Percentiles rank a stretch among this genome's conserved stretches.
phyloP scores from a whole-genome alignment of 2,329 filamentous ascomycete genomes.

The Fusarium succisae region DNA sequence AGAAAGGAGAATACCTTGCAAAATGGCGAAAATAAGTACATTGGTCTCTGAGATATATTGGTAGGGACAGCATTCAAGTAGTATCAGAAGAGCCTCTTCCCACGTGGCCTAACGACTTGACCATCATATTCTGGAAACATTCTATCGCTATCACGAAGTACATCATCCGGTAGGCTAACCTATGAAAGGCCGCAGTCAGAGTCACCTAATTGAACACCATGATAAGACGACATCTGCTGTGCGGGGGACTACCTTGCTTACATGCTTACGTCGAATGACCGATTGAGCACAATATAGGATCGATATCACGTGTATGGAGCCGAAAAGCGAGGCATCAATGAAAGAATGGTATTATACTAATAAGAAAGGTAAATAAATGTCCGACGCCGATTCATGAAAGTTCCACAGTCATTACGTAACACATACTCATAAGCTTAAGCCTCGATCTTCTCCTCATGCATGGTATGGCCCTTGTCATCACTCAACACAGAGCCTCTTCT shows the following conservation, averaged over 20 bases:
- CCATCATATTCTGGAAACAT: not conserved
- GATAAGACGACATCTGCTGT: not conserved
- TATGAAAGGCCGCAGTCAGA: not conserved
- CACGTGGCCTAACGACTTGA: not conserved
- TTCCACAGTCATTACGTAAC: not conserved
- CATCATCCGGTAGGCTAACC: not conserved
- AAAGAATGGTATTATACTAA: not conserved
- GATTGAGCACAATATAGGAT: accelerated
- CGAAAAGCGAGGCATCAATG: accelerated
- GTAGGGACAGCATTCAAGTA: accelerated
- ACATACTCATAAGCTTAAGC: not conserved
- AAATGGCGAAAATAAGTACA: no score
- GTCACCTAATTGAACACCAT: no score
- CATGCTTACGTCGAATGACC: no score
- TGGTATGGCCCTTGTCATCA: conserved; percentile 19
- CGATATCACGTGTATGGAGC: no score
- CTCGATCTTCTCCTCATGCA: conserved; percentile 33
- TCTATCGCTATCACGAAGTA: not conserved
- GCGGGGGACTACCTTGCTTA: not conserved
- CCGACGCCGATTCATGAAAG: not conserved
- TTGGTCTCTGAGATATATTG: no score
- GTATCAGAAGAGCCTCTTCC: not conserved
- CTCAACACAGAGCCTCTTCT: conserved; percentile 16
- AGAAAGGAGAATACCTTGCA: no score
- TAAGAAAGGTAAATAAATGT: no score